Evolutionary conservation across 78 protist genomes (phyloP).

Genomic region (Tieghemostelium lacteum): DNA sequence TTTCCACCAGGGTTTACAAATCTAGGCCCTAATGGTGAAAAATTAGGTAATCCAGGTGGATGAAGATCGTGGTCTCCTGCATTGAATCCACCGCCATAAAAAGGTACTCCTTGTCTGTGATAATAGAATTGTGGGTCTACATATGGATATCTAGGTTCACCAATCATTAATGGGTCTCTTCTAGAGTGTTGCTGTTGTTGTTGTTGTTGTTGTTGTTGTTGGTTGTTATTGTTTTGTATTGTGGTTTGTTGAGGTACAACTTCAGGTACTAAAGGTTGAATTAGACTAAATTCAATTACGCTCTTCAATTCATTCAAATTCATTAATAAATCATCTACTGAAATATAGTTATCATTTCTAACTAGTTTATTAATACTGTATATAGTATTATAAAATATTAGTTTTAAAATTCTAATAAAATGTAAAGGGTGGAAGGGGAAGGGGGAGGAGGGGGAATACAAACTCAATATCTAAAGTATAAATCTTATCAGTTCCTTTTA

Average conservation of each 20-base stretch:
- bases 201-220: not conserved
- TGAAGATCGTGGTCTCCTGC: conserved; percentile 37
- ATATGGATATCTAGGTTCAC: not conserved
- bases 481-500: conserved; percentile 4
- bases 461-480: conserved; percentile 61
- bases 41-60: conserved; percentile 42
- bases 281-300: not conserved
- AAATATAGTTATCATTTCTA: conserved; percentile 3
- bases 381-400: not conserved
- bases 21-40: not conserved
- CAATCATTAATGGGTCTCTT: conserved; percentile 37
- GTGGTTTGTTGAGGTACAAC: not conserved
- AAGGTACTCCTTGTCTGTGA: too few relatives aligned
- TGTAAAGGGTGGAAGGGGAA: not conserved
- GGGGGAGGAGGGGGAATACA: not conserved
- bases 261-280: conserved; percentile 12
- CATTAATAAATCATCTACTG: not conserved
- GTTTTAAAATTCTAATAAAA: not conserved
- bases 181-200: not conserved
- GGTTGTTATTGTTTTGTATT: not conserved
- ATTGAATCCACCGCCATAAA: not conserved
- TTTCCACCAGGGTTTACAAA: not conserved
- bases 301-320: conserved; percentile 9
- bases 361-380: conserved; percentile 13
- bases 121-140: not conserved